These are phyloP conservation scores for Kluyveromyces wickerhamii DNA, from an alignment of 805 yeast species.

Conservation along the genomic window DNA sequence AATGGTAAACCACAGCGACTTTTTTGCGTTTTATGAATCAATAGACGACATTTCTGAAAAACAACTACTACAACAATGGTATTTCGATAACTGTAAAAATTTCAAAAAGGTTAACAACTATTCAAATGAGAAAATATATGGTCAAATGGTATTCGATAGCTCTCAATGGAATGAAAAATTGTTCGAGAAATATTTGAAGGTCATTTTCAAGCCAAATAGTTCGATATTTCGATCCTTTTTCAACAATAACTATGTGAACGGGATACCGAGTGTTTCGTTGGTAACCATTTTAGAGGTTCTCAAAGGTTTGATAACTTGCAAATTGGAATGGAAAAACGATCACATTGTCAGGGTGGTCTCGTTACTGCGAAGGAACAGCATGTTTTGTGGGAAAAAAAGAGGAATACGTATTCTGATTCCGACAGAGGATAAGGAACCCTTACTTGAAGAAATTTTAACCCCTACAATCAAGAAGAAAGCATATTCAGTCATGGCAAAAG, in stretches of 20 bases:
- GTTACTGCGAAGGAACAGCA: constrained; percentile 21
- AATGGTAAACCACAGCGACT: constrained; percentile 19
- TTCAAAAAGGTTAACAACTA: constrained; percentile 7
- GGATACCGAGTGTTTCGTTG: constrained; percentile 14
- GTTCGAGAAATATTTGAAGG: constrained; percentile 20
- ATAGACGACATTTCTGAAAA: constrained; percentile 11
- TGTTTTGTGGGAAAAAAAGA: constrained; percentile 7
- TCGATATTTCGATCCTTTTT: constrained; percentile 13
- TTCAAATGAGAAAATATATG: constrained; percentile 17
- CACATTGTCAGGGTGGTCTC: constrained; percentile 20
- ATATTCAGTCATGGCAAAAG: constrained; percentile 3
- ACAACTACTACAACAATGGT: constrained; percentile 23
- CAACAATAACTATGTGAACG: constrained; percentile 8
- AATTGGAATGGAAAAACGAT: constrained; percentile 8
- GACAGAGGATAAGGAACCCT: background rate
- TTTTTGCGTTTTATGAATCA: constrained; percentile 17
- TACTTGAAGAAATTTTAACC: constrained; percentile 12
- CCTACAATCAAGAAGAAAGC: constrained; percentile 11
- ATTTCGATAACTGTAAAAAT: constrained; percentile 19
- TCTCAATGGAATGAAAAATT: constrained; percentile 12
- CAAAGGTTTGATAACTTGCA: constrained; percentile 12
- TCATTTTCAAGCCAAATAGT: constrained; percentile 16
- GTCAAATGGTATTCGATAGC: constrained; percentile 17
- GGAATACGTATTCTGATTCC: constrained; percentile 16
- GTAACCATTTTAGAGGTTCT: constrained; percentile 20